phyloP scores from a whole-genome alignment of 164 flowering plant species.

The Vitis riparia region DNA sequence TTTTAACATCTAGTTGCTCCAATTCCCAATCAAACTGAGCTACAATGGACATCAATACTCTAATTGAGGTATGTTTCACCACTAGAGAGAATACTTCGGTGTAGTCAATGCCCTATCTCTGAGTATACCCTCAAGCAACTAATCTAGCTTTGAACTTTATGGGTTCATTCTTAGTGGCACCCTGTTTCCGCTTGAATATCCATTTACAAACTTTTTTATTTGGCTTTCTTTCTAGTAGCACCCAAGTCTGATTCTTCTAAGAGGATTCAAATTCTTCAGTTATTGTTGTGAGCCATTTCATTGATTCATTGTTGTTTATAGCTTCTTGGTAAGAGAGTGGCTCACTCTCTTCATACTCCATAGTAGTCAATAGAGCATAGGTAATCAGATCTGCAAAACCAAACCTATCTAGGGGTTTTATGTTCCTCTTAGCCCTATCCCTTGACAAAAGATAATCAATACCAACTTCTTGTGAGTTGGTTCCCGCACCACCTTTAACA shows the following conservation, averaged over 20 bases:
- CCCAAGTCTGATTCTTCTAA: conserved; percentile 14
- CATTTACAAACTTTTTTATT: conserved; percentile 10
- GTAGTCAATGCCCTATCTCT: too few relatives aligned
- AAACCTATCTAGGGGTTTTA: neutral
- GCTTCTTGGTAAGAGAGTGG: conserved; percentile 12
- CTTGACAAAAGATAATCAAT: neutral
- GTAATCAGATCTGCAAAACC: conserved; percentile 1
- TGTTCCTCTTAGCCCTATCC: neutral
- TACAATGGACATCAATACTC: too few relatives aligned
- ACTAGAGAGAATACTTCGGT: too few relatives aligned
- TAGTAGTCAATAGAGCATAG: conserved; percentile 8
- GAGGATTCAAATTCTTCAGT: conserved; percentile 19
- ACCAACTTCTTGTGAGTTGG: too few relatives aligned
- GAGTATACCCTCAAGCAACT: too few relatives aligned
- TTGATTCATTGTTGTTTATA: neutral
- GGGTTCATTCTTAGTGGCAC: too few relatives aligned
- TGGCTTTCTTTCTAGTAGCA: neutral
- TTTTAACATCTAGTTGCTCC: too few relatives aligned
- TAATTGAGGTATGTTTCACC: too few relatives aligned
- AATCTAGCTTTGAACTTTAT: too few relatives aligned
- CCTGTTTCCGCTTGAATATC: neutral
- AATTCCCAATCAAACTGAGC: too few relatives aligned
- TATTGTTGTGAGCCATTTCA: neutral
- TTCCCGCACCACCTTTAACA: too few relatives aligned
- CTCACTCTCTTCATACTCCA: neutral